A percentile compares a stretch with the other conserved stretches of the same genome.
These are phyloP conservation scores for Coemansia sp. DNA, from an alignment of 192 early-diverging fungal species.

Conservation along the genomic window DNA sequence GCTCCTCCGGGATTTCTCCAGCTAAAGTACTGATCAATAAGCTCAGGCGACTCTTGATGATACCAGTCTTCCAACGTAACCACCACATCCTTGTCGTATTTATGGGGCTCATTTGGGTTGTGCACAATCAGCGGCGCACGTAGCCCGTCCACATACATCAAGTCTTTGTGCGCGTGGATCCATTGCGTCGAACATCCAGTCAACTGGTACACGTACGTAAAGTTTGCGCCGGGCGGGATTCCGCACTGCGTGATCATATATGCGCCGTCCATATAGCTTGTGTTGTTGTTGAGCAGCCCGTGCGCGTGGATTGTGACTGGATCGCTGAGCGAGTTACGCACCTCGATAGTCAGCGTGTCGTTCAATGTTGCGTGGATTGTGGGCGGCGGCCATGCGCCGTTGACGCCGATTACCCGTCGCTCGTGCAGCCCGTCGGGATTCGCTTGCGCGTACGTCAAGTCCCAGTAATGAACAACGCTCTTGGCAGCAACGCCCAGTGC, in stretches of 20 bases:
- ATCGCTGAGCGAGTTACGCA: conserved; percentile 59
- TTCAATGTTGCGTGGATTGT: conserved; percentile 28
- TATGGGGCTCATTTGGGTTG: conserved; percentile 57
- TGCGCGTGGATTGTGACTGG: conserved; percentile 73
- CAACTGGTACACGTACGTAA: conserved; percentile 70
- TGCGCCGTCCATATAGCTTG: conserved; percentile 71
- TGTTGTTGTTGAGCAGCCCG: conserved; percentile 77
- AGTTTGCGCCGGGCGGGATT: conserved; percentile 64
- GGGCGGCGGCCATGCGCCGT: conserved; percentile 65
- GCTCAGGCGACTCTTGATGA: conserved; percentile 59
- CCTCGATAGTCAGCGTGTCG: conserved; percentile 49
- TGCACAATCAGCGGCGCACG: conserved; percentile 71
- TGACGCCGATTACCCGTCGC: conserved; percentile 70
- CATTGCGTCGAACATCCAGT: conserved; percentile 73
- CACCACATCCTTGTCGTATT: conserved; percentile 70
- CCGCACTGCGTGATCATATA: conserved; percentile 72
- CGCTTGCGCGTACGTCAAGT: conserved; percentile 64
- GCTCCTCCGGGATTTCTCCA: conserved; percentile 65
- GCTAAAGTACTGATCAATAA: conserved; percentile 62
- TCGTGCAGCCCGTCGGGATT: conserved; percentile 67
- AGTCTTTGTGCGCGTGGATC: conserved; percentile 72
- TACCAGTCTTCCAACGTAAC: conserved; percentile 75
- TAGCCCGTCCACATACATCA: conserved; percentile 82
- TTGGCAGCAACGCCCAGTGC: conserved; percentile 34
- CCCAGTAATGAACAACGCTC: conserved; percentile 67